Conservation (phyloP, 2,329 filamentous ascomycete species). For the Dactylellina cionopaga region DNA sequence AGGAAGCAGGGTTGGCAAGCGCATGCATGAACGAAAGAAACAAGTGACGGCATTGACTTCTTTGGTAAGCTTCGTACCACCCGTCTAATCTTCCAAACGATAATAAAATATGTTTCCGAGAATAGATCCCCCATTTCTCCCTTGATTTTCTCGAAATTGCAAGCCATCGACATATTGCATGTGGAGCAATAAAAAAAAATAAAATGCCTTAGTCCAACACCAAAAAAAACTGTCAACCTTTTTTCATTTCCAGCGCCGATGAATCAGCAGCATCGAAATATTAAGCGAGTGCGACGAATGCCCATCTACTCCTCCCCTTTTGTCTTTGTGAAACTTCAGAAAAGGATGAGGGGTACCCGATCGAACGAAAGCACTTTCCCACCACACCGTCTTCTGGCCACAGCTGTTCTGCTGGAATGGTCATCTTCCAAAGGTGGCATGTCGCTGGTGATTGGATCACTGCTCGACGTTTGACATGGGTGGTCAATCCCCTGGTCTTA, state of each 20-base stretch:
- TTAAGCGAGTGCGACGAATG: conserved; percentile 29
- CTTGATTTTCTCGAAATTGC: conserved; percentile 42
- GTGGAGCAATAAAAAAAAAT: not conserved
- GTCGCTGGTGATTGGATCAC: conserved; percentile 48
- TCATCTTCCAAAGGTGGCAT: conserved; percentile 44
- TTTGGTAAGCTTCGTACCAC: conserved; percentile 28
- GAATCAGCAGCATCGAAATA: too few species aligned
- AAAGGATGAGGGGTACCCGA: conserved; percentile 6
- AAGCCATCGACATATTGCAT: conserved; percentile 6
- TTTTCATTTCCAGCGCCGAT: too few species aligned
- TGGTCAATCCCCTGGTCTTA: conserved; percentile 34
- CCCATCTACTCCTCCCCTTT: conserved; percentile 34
- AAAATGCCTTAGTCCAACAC: not conserved
- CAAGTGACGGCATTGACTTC: conserved; percentile 36
- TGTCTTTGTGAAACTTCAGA: conserved; percentile 42
- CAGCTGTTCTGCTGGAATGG: conserved; percentile 13
- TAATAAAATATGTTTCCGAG: conserved; percentile 31
- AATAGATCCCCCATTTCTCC: conserved; percentile 42
- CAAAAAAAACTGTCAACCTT: not conserved
- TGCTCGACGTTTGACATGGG: conserved; percentile 35
- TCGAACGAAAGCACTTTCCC: conserved; percentile 38
- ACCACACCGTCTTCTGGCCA: conserved; percentile 5
- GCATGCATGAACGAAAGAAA: conserved; percentile 21
- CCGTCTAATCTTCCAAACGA: conserved; percentile 16
- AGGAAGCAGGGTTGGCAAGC: conserved; percentile 11